A percentile compares a stretch with the other conserved stretches of the same genome.
Conservation (phyloP, 306 rosid genomes). For the Begonia loranthoides region DNA sequence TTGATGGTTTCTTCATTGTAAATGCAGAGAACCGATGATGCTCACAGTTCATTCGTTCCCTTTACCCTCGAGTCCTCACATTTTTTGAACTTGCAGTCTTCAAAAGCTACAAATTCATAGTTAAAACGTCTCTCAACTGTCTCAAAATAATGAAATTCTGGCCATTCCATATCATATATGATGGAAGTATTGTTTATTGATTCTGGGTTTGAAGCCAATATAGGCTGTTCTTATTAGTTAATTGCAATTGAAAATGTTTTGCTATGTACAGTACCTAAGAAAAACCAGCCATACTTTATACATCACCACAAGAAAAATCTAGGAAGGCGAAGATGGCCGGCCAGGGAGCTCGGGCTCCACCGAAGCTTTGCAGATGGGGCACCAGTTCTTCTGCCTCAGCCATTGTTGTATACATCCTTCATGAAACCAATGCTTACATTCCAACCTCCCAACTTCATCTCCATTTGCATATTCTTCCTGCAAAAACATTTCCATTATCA, state of each 20-base stretch:
- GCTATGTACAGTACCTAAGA: constrained; percentile 22
- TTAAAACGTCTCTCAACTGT: too few species aligned
- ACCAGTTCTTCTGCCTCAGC: constrained; percentile 93
- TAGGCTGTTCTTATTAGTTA: constrained; percentile 27
- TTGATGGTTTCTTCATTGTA: too few species aligned
- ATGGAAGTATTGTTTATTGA: too few species aligned
- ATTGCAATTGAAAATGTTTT: constrained; percentile 16
- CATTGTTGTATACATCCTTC: constrained; percentile 65
- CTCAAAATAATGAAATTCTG: too few species aligned
- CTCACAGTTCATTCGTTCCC: too few species aligned
- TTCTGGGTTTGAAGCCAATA: neutral
- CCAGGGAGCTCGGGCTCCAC: constrained; percentile 25
- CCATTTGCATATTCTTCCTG: constrained; percentile 76
- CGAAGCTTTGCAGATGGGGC: constrained; percentile 79
- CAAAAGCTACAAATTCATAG: too few species aligned
- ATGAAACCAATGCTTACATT: constrained; percentile 75
- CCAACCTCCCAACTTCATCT: constrained; percentile 66
- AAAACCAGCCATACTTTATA: too few species aligned
- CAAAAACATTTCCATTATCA: neutral
- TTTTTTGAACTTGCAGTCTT: too few species aligned
- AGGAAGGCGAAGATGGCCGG: constrained; percentile 11
- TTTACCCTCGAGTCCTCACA: too few species aligned
- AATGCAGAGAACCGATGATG: too few species aligned
- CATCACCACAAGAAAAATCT: too few species aligned
- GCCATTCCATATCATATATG: too few species aligned